Percentiles rank a stretch among this genome's conserved stretches.
Conservation (phyloP, 768 basidiomycete species). For the Rhodotorula babjevae region DNA sequence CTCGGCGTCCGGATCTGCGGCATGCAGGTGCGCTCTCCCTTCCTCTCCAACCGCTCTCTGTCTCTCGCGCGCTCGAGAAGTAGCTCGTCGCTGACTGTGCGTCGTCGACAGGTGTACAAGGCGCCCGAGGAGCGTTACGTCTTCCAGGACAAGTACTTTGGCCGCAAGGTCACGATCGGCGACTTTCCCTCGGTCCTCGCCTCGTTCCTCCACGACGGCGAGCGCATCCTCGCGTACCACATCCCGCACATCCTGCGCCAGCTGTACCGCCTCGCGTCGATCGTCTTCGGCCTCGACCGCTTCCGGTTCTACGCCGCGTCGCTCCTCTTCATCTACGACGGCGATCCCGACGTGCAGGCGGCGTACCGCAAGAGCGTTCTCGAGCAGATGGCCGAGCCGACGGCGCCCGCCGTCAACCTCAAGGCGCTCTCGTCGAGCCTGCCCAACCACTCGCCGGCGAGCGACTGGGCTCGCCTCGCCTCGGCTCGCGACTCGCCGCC, state of each 20-base stretch:
- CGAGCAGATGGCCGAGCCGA: conserved; percentile 15
- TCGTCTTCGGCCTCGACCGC: conserved; percentile 82
- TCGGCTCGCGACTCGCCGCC: not conserved
- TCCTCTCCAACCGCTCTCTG: not conserved
- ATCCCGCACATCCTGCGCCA: conserved; percentile 87
- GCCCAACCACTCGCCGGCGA: conserved; percentile 14
- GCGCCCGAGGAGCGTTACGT: conserved; percentile 72
- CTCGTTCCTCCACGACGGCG: conserved; percentile 79
- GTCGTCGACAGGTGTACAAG: conserved; percentile 76
- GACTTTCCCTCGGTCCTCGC: conserved; percentile 78
- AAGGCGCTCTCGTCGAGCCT: conserved; percentile 23
- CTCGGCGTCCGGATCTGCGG: conserved; percentile 92
- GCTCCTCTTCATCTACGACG: conserved; percentile 94
- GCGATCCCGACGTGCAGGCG: conserved; percentile 81
- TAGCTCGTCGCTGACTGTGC: not conserved
- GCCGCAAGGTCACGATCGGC: conserved; percentile 77
- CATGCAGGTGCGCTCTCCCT: conserved; percentile 77
- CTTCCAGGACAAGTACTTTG: conserved; percentile 94
- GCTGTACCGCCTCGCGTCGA: conserved; percentile 85
- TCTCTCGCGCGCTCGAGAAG: too few relatives aligned
- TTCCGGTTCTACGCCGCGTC: conserved; percentile 98
- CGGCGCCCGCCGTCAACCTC: not conserved
- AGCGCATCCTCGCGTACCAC: conserved; percentile 76
- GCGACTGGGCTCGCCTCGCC: conserved; percentile 7
- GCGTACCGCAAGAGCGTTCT: conserved; percentile 42